Percentiles rank a stretch among this genome's conserved stretches.
Conservation (phyloP, 148 eudicot genomes). For the Silene uniflora region DNA sequence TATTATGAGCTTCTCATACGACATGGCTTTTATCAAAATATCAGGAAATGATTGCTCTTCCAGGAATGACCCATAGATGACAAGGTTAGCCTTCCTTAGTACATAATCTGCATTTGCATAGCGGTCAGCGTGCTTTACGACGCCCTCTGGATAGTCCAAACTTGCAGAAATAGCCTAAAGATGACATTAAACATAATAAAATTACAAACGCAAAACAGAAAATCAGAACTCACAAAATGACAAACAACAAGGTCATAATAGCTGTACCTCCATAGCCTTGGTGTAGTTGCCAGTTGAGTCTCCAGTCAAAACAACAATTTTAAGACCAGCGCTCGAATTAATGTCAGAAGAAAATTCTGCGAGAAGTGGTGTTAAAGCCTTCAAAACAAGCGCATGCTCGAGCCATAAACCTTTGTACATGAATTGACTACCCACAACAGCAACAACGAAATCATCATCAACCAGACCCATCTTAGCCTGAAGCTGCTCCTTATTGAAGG, state of each 20-base stretch:
- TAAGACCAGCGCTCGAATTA: constrained; percentile 42
- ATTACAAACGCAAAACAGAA: neutral
- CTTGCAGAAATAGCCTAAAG: constrained; percentile 61
- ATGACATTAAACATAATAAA: constrained; percentile 14
- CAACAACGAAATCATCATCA: constrained; percentile 54
- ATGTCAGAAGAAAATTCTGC: constrained; percentile 36
- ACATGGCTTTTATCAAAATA: constrained; percentile 75
- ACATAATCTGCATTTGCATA: constrained; percentile 42
- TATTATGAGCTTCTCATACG: constrained; percentile 70
- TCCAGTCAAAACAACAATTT: constrained; percentile 55
- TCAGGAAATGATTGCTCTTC: constrained; percentile 80
- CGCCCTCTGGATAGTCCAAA: constrained; percentile 56
- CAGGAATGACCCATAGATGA: constrained; percentile 83
- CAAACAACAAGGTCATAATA: neutral
- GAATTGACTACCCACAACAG: constrained; percentile 72
- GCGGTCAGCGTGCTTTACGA: constrained; percentile 58
- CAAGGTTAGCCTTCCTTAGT: constrained; percentile 56
- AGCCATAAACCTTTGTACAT: constrained; percentile 82
- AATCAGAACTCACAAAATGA: neutral
- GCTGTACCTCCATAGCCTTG: constrained; percentile 67
- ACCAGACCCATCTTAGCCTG: constrained; percentile 35
- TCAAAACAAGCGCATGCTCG: constrained; percentile 84
- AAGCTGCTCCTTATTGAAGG: constrained; percentile 28
- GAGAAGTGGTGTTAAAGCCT: constrained; percentile 70
- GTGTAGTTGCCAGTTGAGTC: constrained; percentile 71